Base-by-base conservation (phyloP, 352 stramenopile genomes). In the Pythium plurisporium region DNA sequence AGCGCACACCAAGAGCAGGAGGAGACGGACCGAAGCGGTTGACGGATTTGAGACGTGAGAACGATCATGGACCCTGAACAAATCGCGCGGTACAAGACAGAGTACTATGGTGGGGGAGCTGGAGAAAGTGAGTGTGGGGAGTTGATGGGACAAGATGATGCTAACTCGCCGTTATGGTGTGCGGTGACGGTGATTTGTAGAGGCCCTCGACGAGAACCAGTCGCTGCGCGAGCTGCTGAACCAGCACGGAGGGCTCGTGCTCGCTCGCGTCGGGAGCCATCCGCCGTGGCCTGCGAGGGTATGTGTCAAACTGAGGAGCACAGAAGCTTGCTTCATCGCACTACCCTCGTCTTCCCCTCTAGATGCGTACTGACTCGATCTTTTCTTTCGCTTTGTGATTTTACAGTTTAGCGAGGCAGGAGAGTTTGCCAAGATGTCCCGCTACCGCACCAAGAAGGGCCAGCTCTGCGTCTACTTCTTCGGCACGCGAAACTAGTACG, bases 391-490 rank as follows among this genome's bases (percentile, higher is more conserved):
- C 46, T 29, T 0, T 40, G n/a, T 52, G 7, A 12, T 44, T 15
- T 29, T 26, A 31, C 42, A 94, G 84, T 89, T 87, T 61, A 88
- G 80, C 55, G 84, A 94, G 31, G 79, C 81, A 7, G 84, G 83
- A 3, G 84, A 94, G 53, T 94, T 86, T 51, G 75, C 74, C 44
- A 91, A 91, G 47, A 90, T 92, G 80, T 72, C 74, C 26, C 70
- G 76, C 22, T 76, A 91, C 70, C 80, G 84, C 20, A 69, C 64
- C 22, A 91, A 91, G 59, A 87, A 87, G 46, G 79, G 77, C 9
- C 79, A 89, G 59, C 66, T 80, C 2, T 94, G 84, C 27, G 84
- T 94, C 27, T 94, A 92, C 46, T 94, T 94, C 60, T 94, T 92
- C 40, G 84, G 84, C 33, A 89, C 80, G 19, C 76, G 82, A 22